phyloP scores from a whole-genome alignment of 441 rosid species.

The Pelargonium myrrhifolium region DNA sequence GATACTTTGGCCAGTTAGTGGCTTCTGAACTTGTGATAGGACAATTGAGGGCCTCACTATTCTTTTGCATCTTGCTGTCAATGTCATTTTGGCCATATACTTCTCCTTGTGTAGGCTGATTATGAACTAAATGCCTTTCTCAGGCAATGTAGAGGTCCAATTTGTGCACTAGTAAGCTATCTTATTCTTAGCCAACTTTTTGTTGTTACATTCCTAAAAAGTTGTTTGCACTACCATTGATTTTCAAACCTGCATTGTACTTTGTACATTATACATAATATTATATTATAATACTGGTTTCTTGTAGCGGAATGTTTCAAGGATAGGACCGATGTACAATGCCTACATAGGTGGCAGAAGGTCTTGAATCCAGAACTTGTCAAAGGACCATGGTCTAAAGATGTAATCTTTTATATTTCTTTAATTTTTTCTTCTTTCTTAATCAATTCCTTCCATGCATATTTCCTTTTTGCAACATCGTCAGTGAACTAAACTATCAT shows the following conservation, averaged over 20 bases:
- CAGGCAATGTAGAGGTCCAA: too few species aligned
- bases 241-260: too few species aligned
- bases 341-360: constrained; percentile 41
- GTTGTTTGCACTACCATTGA: neutral
- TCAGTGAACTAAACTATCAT: neutral
- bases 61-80: too few species aligned
- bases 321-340: constrained; percentile 26
- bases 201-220: too few species aligned
- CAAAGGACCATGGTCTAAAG: constrained; percentile 44
- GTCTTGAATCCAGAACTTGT: constrained; percentile 38
- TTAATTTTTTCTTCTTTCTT: neutral
- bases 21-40: too few species aligned
- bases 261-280: neutral
- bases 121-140: too few species aligned
- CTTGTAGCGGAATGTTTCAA: constrained; percentile 23
- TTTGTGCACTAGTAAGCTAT: too few species aligned
- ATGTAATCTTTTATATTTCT: constrained; percentile 16
- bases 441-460: neutral
- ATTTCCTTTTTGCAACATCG: neutral
- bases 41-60: too few species aligned
- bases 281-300: neutral
- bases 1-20: too few species aligned
- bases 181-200: too few species aligned
- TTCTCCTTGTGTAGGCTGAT: too few species aligned
- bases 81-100: too few species aligned